Evolutionary conservation across 257 asterid genomes (phyloP).

Genomic region (Cordia subcordata): DNA sequence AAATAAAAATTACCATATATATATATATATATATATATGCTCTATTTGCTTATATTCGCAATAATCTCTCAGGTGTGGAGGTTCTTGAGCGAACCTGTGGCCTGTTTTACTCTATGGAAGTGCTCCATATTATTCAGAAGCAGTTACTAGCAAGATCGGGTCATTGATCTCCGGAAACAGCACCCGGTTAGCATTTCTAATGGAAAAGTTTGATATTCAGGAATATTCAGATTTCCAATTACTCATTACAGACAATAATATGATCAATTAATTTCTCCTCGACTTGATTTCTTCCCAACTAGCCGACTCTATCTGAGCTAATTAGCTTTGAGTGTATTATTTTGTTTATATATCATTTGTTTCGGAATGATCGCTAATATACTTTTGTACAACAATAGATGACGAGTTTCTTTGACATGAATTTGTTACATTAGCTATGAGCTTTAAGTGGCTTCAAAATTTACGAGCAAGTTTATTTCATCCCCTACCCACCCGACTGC

Average conservation of each 20-base stretch:
- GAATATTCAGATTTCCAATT: not conserved
- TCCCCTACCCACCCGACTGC: too few relatives aligned
- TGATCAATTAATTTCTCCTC: too few relatives aligned
- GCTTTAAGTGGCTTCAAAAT: not conserved
- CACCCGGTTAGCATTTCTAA: not conserved
- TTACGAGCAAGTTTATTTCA: not conserved
- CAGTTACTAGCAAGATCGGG: not conserved
- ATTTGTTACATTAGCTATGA: not conserved
- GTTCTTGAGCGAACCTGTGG: not conserved
- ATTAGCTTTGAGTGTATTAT: not conserved
- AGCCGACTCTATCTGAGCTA: not conserved
- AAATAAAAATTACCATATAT: too few relatives aligned
- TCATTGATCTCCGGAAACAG: not conserved
- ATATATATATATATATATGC: too few relatives aligned
- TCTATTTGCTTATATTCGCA: not conserved
- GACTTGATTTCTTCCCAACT: not conserved
- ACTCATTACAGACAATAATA: not conserved
- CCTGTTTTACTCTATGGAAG: not conserved
- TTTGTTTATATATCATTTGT: too few relatives aligned
- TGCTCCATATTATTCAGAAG: not conserved
- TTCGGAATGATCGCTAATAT: too few relatives aligned
- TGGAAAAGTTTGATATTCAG: conserved; percentile 1
- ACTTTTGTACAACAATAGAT: not conserved
- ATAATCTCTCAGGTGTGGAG: not conserved
- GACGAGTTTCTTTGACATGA: not conserved